Base-by-base conservation (phyloP, 2,329 filamentous ascomycete species). In the Ophioceras dolichostomum region DNA sequence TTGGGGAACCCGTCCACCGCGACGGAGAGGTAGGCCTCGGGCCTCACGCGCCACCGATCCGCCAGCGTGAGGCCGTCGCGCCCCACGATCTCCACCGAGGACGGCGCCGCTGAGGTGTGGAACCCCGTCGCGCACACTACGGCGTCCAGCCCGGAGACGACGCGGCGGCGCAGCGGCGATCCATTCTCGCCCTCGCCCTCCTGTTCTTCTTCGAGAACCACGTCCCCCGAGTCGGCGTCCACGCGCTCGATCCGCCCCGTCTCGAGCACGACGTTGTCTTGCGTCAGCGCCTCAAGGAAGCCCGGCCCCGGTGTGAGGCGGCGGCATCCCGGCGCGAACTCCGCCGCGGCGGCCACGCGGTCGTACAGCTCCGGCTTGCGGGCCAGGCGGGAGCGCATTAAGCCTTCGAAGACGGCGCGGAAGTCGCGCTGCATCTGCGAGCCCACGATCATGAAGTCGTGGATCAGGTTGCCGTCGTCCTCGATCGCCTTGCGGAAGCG, bases 51-150 rank as follows among this genome's bases (percentile, higher is more conserved):
- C 58, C 63, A 70, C 24, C 59, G 58, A 13, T 59, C 43, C 3
- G 48, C 37, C 4, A 70, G 55, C 4, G 55, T 51, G 9, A 53
- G 43, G 10, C 56, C 58, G 24, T 44, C 41, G n/a, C 52, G 54
- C 6, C 67, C 66, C 2, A 54, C 45, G 6, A 69, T 47, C 5
- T 52, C 47, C 46, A 67, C 67, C 10, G 54, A 56, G 22, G 22
- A 8, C 4, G 64, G 64, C 14, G 59, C 50, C 27, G 52, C 52
- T 3, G 56, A 56, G 5, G 60, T 56, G 42, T 57, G 50, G 54
- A 64, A 67, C 10, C 65, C 64, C 0, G 64, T 67, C n/a, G 64
- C 65, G 49, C 60, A 67, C 31, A 67, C 56, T 4, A 72, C 54
- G 9, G 54, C 57, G 45, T 72, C 67, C 27, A 68, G 51, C 8